Evolutionary conservation across 306 rosid genomes (phyloP), one percentile per base, ranked within the genome.

Genomic region (Vigna reflexopilosa): DNA sequence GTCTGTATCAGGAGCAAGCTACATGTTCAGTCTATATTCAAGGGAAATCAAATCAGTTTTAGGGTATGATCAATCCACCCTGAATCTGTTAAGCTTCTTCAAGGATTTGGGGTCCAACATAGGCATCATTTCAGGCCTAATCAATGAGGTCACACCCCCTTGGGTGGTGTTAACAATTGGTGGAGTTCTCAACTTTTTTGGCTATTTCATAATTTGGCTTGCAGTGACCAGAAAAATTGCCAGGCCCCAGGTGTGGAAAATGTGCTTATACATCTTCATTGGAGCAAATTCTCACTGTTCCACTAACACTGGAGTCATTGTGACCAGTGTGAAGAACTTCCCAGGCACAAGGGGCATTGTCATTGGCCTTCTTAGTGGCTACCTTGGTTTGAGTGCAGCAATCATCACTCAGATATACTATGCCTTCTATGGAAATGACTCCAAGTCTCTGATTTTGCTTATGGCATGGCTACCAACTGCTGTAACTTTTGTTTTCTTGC

Each of bases 381-480:
- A 85, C 24, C 44, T 79, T 7, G 84, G 82, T 34, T 30, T 85
- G 42, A 85, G 88, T 44, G 84, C 58, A 2, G 86, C 84, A 9
- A 75, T 85, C 12, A 85, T 85, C n/a, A 82, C 86, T 48, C 88
- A 85, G 9, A 3, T 85, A 7, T 85, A 78, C 65, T 81, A 81
- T 38, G 83, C 96, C 2, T 84, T 85, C 72, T 90, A 90, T 28
- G 89, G 85, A 6, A 79, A 85, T 6, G 86, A 90, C 42, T 80
- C 89, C 0, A 84, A 87, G 13, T 83, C 89, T 40, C 79, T 90
- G 30, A 77, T 90, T 59, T 67, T 90, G 63, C 87, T 90, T 22
- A 83, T 89, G 77, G 92, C 92, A 0, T 93, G 96, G 96, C 73
- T 93, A 11, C 98, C 98, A 6, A 81, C 88, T 2, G 94, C 81